Percentiles rank a stretch among this genome's conserved stretches.
Conservation (phyloP, 208 protist species). For the Leishmania tarentolae region DNA sequence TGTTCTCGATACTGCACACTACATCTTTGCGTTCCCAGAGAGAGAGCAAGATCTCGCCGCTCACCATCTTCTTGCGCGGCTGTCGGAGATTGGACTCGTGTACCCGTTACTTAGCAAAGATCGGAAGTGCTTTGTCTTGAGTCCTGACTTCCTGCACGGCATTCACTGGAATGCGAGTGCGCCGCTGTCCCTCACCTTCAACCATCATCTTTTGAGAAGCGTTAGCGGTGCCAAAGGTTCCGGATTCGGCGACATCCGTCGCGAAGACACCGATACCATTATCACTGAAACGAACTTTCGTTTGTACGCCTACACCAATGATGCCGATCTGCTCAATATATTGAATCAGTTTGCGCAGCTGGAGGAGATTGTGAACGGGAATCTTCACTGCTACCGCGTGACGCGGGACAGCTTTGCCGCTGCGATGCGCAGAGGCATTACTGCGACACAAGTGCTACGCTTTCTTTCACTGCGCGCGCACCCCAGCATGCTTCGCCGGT, state of each 20-base stretch:
- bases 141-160: conserved; percentile 78
- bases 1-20: conserved; percentile 51
- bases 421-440: conserved; percentile 77
- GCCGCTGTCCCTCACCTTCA: conserved; percentile 60
- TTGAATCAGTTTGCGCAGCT: conserved; percentile 80
- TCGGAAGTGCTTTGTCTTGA: conserved; percentile 70
- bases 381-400: conserved; percentile 83
- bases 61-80: conserved; percentile 70
- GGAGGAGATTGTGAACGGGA: conserved; percentile 64
- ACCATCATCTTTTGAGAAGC: conserved; percentile 34
- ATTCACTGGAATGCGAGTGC: conserved; percentile 65
- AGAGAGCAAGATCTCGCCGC: conserved; percentile 51
- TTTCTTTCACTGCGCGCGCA: conserved; percentile 89
- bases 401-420: conserved; percentile 79
- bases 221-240: not conserved
- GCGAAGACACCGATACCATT: conserved; percentile 91
- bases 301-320: conserved; percentile 87
- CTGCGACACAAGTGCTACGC: conserved; percentile 70
- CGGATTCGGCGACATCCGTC: conserved; percentile 36
- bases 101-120: conserved; percentile 60
- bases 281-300: conserved; percentile 93
- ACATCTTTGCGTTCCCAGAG: conserved; percentile 66
- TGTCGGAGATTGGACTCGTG: conserved; percentile 82
- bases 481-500: conserved; percentile 73
- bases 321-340: conserved; percentile 76